phyloP scores from a whole-genome alignment of 345 rosid species.

The Moringa oleifera region DNA sequence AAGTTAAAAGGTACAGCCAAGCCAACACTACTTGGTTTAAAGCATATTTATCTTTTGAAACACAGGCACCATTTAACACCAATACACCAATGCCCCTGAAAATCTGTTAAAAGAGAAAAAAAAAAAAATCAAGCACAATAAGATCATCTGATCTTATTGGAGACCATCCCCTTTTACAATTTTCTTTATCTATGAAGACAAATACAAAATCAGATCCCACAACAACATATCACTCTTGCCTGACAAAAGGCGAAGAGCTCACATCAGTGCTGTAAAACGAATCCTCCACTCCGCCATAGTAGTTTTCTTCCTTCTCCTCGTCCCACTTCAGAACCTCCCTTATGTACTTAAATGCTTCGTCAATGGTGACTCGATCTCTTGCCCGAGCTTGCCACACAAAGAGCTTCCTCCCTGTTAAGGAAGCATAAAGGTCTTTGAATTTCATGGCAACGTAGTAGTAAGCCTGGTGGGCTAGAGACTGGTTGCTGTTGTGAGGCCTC shows the following conservation, averaged over 20 bases:
- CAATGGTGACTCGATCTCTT: slow-evolving; percentile 64
- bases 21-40: too few relatives aligned
- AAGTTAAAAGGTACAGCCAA: too few relatives aligned
- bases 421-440: slow-evolving; percentile 85
- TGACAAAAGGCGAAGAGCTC: slow-evolving; percentile 75
- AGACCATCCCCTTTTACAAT: slow-evolving; percentile 3
- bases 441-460: slow-evolving; percentile 89
- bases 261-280: slow-evolving; percentile 88
- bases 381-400: slow-evolving; percentile 92
- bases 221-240: slow-evolving; percentile 33
- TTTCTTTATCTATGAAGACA: not conserved
- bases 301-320: slow-evolving; percentile 83
- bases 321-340: slow-evolving; percentile 98
- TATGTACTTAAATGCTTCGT: slow-evolving; percentile 83
- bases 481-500: slow-evolving; percentile 53
- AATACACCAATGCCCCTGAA: not conserved
- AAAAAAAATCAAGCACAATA: not conserved
- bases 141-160: slow-evolving; percentile 5
- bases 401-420: slow-evolving; percentile 68
- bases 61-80: too few relatives aligned
- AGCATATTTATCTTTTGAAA: too few relatives aligned
- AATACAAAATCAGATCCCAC: not conserved
- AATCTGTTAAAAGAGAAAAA: not conserved
- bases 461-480: slow-evolving; percentile 84
- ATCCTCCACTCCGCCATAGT: slow-evolving; percentile 70